Conservation (phyloP, 495 filamentous ascomycete genomes). For the Physcia stellaris region DNA sequence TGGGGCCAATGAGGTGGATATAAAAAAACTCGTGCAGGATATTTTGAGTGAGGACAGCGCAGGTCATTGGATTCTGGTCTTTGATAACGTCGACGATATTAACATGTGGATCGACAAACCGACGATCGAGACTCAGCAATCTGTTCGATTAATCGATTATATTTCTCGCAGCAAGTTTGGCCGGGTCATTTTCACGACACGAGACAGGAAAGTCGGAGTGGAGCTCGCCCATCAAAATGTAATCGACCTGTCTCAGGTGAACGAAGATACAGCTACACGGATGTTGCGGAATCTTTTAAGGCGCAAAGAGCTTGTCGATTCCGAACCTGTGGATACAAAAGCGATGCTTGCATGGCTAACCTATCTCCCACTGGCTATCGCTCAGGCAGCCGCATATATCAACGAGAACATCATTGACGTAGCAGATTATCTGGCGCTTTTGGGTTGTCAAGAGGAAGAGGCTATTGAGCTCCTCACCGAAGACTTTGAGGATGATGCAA, state of each 20-base stretch:
- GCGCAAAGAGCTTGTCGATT: constrained; percentile 5
- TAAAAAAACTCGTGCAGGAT: constrained; percentile 17
- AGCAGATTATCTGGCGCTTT: neutral
- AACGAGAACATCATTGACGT: constrained; percentile 13
- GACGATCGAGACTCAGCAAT: neutral
- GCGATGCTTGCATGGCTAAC: constrained; percentile 18
- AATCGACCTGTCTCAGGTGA: constrained; percentile 11
- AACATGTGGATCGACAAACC: constrained; percentile 6
- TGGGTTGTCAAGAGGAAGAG: neutral
- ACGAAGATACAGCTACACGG: constrained; percentile 5
- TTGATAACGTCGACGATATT: constrained; percentile 29
- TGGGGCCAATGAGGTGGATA: constrained; percentile 10
- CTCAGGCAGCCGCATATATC: constrained; percentile 30
- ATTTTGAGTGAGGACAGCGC: constrained; percentile 17
- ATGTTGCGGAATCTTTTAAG: constrained; percentile 14
- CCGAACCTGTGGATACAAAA: no score
- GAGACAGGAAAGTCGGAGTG: constrained; percentile 18
- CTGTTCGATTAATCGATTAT: constrained; percentile 4
- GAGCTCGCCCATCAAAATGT: constrained; percentile 13
- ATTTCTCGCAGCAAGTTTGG: constrained; percentile 21
- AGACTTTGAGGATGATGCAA: constrained; percentile 27
- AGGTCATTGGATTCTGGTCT: constrained; percentile 26
- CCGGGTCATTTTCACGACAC: constrained; percentile 25
- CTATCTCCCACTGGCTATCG: constrained; percentile 27
- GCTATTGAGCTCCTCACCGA: constrained; percentile 17